Evolutionary conservation across 2,329 filamentous ascomycete genomes (phyloP), one percentile per base, ranked within the genome.

Genomic region (Podosphaera fusca): DNA sequence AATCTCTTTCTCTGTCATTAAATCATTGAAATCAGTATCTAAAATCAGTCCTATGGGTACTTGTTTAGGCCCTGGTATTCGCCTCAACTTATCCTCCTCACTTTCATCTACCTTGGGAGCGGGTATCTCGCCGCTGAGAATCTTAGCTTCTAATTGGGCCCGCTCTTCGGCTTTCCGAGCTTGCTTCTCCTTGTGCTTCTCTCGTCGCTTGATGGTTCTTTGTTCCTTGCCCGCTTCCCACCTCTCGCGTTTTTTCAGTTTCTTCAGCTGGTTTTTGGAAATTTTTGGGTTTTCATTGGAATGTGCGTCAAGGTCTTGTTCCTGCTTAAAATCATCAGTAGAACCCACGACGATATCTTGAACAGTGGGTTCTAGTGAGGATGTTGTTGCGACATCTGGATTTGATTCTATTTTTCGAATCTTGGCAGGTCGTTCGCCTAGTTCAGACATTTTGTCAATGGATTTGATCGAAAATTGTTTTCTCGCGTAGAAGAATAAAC

Each of bases 21-120:
- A 78, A 47, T 85, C 74, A 68, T 98, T 89, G 67, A 94, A 98
- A 62, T 85, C 81, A 70, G 90, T 96, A 71, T 98, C 92, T 60
- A 98, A 73, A 59, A 98, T 75, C 62, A 98, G 73, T 0, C 86
- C 79, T 30, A 96, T 72, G 1, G 89, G 88, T 0, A 94, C 76
- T 57, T 80, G 77, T 54, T 74, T 71, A 49, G 70, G 64, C 54
- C 64, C 62, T 36, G 38, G 56, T 29, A 8, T 56, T 3, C 12
- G 14, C 14, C 36, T 21, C 31, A n/a, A 7, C 2, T 49, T 29
- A 7, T 49, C 33, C 9, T 55, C 30, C 6, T 53, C 50, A n/a
- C 33, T n/a, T 59, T 61, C 51, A 56, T 61, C 60, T n/a, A 31
- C 7, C 14, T 30, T 34, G 4, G 49, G 21, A 33, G 56, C 8